These are phyloP conservation scores for Naganishia antarctica DNA, from an alignment of 768 basidiomycete genomes.

Conservation along the genomic window DNA sequence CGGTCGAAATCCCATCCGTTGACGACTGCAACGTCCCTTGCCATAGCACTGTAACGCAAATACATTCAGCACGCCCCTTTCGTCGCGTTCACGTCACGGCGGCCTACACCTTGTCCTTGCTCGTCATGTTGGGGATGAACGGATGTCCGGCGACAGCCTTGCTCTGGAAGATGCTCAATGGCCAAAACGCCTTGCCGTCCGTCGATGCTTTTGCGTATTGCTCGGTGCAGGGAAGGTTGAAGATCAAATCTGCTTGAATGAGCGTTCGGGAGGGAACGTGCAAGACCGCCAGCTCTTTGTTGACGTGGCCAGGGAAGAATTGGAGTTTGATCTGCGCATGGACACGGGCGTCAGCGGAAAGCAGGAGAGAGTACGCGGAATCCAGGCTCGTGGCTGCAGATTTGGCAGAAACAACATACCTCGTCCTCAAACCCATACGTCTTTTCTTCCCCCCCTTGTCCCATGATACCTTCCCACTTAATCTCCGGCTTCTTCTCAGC, in stretches of 20 bases:
- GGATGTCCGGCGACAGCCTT: constrained; percentile 31
- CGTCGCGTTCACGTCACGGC: background rate
- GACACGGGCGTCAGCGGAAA: background rate
- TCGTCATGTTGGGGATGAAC: constrained; percentile 39
- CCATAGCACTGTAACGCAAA: constrained; percentile 53
- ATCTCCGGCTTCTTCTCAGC: constrained; percentile 54
- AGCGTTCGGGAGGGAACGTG: constrained; percentile 67
- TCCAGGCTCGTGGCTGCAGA: too few relatives aligned
- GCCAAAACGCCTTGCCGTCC: constrained; percentile 27
- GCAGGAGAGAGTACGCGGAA: too few relatives aligned
- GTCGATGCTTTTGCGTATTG: constrained; percentile 54
- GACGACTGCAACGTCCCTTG: constrained; percentile 61
- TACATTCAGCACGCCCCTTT: background rate
- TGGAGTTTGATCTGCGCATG: constrained; percentile 35
- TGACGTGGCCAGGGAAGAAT: constrained; percentile 61
- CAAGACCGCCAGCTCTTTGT: constrained; percentile 78
- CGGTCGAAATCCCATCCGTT: constrained; percentile 56
- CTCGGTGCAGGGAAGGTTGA: constrained; percentile 75
- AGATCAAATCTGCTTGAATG: constrained; percentile 73
- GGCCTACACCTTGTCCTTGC: constrained; percentile 49
- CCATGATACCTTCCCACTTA: constrained; percentile 57
- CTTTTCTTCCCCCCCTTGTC: constrained; percentile 59
- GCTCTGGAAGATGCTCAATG: constrained; percentile 29
- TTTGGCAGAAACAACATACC: background rate
- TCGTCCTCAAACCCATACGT: constrained; percentile 70